phyloP scores from a whole-genome alignment of 2,329 filamentous ascomycete genomes.

The Penicillium oxalicum region DNA sequence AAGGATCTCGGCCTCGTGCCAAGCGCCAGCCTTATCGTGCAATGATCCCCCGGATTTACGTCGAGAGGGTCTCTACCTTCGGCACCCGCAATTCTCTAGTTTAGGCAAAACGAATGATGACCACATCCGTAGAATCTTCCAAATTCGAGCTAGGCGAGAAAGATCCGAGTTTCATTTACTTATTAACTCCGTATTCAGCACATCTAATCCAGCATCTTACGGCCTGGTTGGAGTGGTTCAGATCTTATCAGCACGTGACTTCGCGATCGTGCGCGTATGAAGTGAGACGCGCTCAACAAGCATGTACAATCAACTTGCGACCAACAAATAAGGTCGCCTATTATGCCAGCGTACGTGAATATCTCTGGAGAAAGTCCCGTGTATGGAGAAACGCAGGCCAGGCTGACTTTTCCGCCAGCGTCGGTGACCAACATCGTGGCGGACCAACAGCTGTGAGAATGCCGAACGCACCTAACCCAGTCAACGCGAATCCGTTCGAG shows the following conservation, averaged over 20 bases:
- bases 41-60: conserved; percentile 27
- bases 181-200: no score
- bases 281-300: conserved; percentile 17
- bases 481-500: conserved; percentile 70
- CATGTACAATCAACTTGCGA: conserved; percentile 4
- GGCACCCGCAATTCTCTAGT: conserved; percentile 2
- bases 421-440: conserved; percentile 61
- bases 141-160: no score
- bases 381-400: no score
- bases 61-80: not conserved
- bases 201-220: no score
- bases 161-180: no score
- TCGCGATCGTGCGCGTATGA: conserved; percentile 27
- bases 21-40: conserved; percentile 78
- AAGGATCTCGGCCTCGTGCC: conserved; percentile 89
- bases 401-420: conserved; percentile 42
- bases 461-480: conserved; percentile 27
- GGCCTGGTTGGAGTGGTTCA: no score
- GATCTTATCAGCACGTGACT: conserved; percentile 27
- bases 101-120: conserved; percentile 8
- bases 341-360: conserved; percentile 45
- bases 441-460: conserved; percentile 39
- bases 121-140: no score
- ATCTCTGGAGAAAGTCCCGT: no score
- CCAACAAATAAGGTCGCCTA: conserved; percentile 9